Evolutionary conservation across 2,329 filamentous ascomycete species (phyloP).

Genomic region (Alternaria sp.): DNA sequence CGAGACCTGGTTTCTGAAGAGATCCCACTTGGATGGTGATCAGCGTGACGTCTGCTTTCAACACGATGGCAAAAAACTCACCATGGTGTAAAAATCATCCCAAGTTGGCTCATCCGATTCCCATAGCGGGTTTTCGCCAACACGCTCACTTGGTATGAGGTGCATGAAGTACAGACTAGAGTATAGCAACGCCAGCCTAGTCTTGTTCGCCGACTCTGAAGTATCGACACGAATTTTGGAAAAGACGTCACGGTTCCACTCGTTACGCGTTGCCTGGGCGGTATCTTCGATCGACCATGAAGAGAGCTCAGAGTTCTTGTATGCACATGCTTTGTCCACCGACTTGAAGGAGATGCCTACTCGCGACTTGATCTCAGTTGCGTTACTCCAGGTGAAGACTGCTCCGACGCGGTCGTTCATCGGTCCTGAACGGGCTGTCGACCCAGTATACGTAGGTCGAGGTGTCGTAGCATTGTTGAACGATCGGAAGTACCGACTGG

Average conservation of each 20-base stretch:
- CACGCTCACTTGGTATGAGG: constrained; percentile 47
- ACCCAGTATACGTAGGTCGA: constrained; percentile 40
- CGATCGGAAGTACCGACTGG: constrained; percentile 43
- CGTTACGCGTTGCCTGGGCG: constrained; percentile 51
- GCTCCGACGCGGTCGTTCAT: constrained; percentile 59
- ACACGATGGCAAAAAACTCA: too few relatives aligned
- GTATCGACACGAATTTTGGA: constrained; percentile 61
- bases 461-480: constrained; percentile 44
- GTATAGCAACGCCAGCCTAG: constrained; percentile 44
- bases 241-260: constrained; percentile 64
- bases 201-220: constrained; percentile 40
- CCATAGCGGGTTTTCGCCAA: constrained; percentile 75
- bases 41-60: too few relatives aligned
- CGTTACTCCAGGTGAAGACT: constrained; percentile 58
- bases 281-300: constrained; percentile 55
- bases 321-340: constrained; percentile 58
- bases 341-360: constrained; percentile 61
- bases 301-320: constrained; percentile 57
- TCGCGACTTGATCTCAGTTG: constrained; percentile 57
- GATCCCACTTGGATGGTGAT: constrained; percentile 64
- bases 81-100: constrained; percentile 76
- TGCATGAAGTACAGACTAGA: constrained; percentile 51
- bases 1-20: constrained; percentile 64
- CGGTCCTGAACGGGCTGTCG: constrained; percentile 41
- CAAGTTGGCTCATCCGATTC: constrained; percentile 70